A percentile compares a stretch with the other conserved stretches of the same genome.
phyloP scores from a whole-genome alignment of 2,329 filamentous ascomycete species.

The Aspergillus terreus region DNA sequence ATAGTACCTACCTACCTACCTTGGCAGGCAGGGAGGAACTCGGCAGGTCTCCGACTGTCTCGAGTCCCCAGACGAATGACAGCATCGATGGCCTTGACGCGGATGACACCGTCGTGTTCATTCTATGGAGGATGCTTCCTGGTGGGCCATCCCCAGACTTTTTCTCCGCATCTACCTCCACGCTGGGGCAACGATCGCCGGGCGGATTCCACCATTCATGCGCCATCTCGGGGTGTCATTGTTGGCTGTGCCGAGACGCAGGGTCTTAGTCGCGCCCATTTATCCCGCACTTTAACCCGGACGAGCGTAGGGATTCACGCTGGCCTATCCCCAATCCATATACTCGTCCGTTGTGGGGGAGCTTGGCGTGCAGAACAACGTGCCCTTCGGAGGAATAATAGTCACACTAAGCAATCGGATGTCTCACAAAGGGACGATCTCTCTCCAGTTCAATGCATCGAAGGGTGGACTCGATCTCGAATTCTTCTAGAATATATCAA shows the following conservation, averaged over 20 bases:
- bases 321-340: neutral
- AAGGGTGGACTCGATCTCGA: no score
- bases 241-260: neutral
- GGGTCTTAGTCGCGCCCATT: no score
- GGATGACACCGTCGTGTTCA: neutral
- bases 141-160: constrained; percentile 7
- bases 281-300: no score
- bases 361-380: neutral
- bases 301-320: neutral
- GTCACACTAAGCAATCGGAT: neutral
- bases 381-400: neutral
- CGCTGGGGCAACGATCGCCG: constrained; percentile 15
- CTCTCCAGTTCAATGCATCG: no score
- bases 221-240: constrained; percentile 5
- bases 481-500: no score
- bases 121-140: neutral
- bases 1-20: no score
- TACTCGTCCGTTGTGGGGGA: neutral
- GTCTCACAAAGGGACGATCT: no score
- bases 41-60: no score
- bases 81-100: neutral
- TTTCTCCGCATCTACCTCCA: constrained; percentile 5
- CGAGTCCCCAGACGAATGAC: no score
- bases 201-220: constrained; percentile 12
- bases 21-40: no score